Base-by-base conservation (phyloP, 495 filamentous ascomycete species). In the Neurospora sp. region DNA sequence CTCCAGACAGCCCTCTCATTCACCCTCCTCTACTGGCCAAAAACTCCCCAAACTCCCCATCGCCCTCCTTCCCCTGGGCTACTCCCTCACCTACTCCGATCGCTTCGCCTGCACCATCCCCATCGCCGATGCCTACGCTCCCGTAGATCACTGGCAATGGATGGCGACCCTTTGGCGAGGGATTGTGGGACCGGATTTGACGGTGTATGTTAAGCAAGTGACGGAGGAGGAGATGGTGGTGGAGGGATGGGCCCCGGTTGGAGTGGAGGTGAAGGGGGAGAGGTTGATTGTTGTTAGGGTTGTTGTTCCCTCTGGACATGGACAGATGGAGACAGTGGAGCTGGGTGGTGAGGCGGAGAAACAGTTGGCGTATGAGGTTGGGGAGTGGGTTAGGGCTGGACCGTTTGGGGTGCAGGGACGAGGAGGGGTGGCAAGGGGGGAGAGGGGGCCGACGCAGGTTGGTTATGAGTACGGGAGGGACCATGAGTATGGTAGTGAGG, bases 111-210 rank as follows among this genome's bases (percentile, higher is more conserved):
- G 86, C 70, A 83, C 85, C 19, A 88, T 94, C 13, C 91, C 91
- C 9, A 92, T 97, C 69, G 82, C 85, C 13, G 94, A 97, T 76
- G 84, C 88, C 3, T 97, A 97, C 79, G 87, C 88, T 1, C 90
- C 93, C 0, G 84, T 93, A 38, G 94, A 99, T 78, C 96, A 99
- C 79, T 99, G 96, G 96, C 94, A 97, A 82, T 98, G 96, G 96
- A 93, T 95, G 85, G 96, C 95, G 37, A 96, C 92, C 70, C 86
- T 97, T 4, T 99, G 95, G 95, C 90, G 94, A 2, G 92, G 92
- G 2, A 92, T 93, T 71, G 87, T 95, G 0, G 94, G 93, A 0
- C 89, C 94, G 0, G 96, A 99, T 82, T 85, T 98, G 73, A 97
- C 93, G 0, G 87, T 99, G 28, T 95, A 89, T 75, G 86, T 91